phyloP scores from a whole-genome alignment of 2,329 filamentous ascomycete genomes.

The Tolypocladium nubicola region DNA sequence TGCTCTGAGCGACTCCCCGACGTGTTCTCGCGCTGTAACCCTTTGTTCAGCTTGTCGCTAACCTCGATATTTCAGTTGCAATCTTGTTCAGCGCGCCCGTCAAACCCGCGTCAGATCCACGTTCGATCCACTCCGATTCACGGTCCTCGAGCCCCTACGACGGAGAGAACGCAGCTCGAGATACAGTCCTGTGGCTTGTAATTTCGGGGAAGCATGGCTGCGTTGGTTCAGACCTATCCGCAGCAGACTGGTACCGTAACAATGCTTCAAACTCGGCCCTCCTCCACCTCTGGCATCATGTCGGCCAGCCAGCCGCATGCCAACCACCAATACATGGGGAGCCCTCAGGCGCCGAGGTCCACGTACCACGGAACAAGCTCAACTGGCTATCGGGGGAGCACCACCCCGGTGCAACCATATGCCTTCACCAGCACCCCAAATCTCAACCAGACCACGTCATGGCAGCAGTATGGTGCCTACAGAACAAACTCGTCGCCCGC shows the following conservation, averaged over 20 bases:
- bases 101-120: neutral
- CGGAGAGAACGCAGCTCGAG: neutral
- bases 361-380: conserved; percentile 20
- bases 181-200: neutral
- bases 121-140: neutral
- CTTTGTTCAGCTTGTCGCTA: neutral
- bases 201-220: conserved; percentile 55
- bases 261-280: conserved; percentile 65
- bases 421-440: conserved; percentile 64
- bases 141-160: neutral
- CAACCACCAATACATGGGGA: conserved; percentile 38
- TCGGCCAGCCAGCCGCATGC: conserved; percentile 37
- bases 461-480: conserved; percentile 38
- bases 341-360: conserved; percentile 21
- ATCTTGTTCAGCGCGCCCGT: neutral
- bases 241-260: conserved; percentile 64
- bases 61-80: neutral
- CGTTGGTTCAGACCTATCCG: conserved; percentile 71
- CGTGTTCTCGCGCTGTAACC: neutral
- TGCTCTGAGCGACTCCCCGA: neutral
- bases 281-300: conserved; percentile 40
- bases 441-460: conserved; percentile 42
- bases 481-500: conserved; percentile 36
- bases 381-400: conserved; percentile 42
- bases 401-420: conserved; percentile 61